phyloP scores from a whole-genome alignment of 2,329 filamentous ascomycete species.

The Dryadomyces quercus-mongolicae region DNA sequence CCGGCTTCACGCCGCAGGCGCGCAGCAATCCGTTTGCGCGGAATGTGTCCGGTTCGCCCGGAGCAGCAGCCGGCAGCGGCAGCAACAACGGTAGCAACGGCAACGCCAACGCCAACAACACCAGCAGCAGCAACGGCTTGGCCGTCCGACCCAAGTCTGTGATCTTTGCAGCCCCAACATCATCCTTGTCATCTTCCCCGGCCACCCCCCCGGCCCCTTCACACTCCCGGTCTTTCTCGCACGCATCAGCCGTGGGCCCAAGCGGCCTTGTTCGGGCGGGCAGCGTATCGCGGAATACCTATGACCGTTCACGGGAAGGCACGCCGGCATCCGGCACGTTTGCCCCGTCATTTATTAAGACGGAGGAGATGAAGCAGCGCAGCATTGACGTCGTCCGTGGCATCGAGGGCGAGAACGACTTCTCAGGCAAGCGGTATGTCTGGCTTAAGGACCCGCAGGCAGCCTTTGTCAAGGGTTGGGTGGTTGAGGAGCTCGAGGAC shows the following conservation, averaged over 20 bases:
- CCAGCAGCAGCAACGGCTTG: conserved; percentile 19
- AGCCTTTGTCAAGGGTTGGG: conserved; percentile 87
- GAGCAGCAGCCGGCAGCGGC: not conserved
- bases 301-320: conserved; percentile 51
- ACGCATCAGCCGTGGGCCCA: not conserved
- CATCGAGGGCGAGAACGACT: conserved; percentile 96
- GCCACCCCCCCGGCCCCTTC: conserved; percentile 26
- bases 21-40: conserved; percentile 73
- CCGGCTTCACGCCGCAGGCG: conserved; percentile 10
- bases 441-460: conserved; percentile 82
- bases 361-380: conserved; percentile 54
- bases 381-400: conserved; percentile 46
- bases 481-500: conserved; percentile 66
- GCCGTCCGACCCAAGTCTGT: conserved; percentile 59
- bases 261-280: conserved; percentile 8
- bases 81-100: conserved; percentile 20
- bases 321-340: conserved; percentile 68
- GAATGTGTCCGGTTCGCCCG: conserved; percentile 54
- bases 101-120: conserved; percentile 8
- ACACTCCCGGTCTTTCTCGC: conserved; percentile 32
- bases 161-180: conserved; percentile 46
- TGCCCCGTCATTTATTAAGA: conserved; percentile 90
- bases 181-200: conserved; percentile 24
- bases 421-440: conserved; percentile 95
- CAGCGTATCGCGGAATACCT: conserved; percentile 25